These are phyloP conservation scores for Biscutella laevigata DNA, from an alignment of 441 rosid genomes.

Conservation along the genomic window DNA sequence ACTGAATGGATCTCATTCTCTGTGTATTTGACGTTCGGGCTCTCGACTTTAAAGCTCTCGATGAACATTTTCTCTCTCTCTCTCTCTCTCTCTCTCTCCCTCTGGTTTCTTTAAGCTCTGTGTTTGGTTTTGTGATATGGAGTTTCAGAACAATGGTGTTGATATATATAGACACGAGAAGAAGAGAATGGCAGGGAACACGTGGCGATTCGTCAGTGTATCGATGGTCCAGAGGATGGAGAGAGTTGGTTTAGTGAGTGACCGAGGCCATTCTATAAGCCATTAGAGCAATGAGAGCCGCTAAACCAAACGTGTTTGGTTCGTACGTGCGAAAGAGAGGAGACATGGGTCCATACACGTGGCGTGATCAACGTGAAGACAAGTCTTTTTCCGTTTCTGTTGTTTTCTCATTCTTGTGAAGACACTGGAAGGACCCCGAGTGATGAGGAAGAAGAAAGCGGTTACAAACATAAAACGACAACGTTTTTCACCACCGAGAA, in stretches of 20 bases:
- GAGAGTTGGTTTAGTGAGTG: conserved; percentile 2
- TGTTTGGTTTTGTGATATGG: conserved; percentile 17
- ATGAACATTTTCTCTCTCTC: conserved; percentile 46
- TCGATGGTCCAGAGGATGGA: background rate
- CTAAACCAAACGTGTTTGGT: conserved; percentile 9
- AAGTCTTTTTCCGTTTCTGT: background rate
- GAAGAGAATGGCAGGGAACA: conserved; percentile 3
- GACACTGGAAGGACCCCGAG: conserved; percentile 18
- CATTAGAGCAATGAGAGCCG: background rate
- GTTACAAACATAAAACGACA: background rate
- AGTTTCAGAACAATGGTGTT: background rate
- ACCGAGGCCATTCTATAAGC: conserved; percentile 6
- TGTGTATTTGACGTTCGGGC: conserved; percentile 72
- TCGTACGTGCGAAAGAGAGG: conserved; percentile 14
- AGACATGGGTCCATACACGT: conserved; percentile 23
- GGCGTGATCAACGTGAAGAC: conserved; percentile 19
- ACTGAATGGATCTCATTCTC: conserved; percentile 72
- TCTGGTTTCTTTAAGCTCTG: background rate
- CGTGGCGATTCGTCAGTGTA: conserved; percentile 7
- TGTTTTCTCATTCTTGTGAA: background rate
- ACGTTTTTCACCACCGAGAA: background rate
- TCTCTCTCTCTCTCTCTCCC: background rate
- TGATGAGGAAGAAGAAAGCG: conserved; percentile 6
- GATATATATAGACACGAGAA: conserved; percentile 16
- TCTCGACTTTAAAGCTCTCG: conserved; percentile 79